Percentiles rank a stretch among this genome's conserved stretches.
Conservation (phyloP, 208 protist genomes). For the Trypanosoma scelopori region DNA sequence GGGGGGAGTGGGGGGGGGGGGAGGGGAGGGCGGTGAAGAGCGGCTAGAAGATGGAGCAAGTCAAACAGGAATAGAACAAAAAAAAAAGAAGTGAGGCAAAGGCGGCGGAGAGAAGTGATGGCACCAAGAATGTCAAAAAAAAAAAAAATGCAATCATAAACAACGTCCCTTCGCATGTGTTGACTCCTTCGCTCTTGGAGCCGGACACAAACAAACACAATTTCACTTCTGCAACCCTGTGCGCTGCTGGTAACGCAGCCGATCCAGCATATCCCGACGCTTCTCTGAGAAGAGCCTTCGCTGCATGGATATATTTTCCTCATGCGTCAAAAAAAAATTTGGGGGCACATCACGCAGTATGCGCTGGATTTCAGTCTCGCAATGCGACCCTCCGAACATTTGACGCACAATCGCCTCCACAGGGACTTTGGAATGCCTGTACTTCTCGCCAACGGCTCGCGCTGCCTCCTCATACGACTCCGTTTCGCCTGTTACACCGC, state of each 20-base stretch:
- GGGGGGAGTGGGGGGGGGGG: no score
- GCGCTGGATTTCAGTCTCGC: slow-evolving; percentile 73
- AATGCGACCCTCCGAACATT: slow-evolving; percentile 70
- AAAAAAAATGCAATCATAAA: neutral
- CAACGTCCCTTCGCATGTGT: neutral
- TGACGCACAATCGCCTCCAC: slow-evolving; percentile 70
- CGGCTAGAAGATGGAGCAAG: no score
- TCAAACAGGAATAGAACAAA: slow-evolving; percentile 1
- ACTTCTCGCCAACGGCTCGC: slow-evolving; percentile 45
- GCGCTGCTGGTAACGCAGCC: slow-evolving; percentile 30
- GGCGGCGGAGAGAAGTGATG: no score
- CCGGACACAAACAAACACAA: neutral
- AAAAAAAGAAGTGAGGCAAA: slow-evolving; percentile 13
- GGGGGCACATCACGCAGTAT: slow-evolving; percentile 67
- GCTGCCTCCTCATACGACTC: slow-evolving; percentile 29
- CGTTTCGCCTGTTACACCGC: neutral
- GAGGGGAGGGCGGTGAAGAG: no score
- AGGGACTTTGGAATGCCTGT: slow-evolving; percentile 49
- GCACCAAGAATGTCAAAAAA: no score
- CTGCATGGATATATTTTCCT: slow-evolving; percentile 57
- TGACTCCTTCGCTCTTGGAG: neutral
- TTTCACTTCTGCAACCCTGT: slow-evolving; percentile 1
- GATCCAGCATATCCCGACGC: slow-evolving; percentile 42
- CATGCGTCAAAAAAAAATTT: slow-evolving; percentile 72
- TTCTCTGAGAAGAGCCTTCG: slow-evolving; percentile 37